A percentile compares a stretch with the other conserved stretches of the same genome.
Conservation (phyloP, 352 stramenopile species). For the Peronosclerospora sorghi region DNA sequence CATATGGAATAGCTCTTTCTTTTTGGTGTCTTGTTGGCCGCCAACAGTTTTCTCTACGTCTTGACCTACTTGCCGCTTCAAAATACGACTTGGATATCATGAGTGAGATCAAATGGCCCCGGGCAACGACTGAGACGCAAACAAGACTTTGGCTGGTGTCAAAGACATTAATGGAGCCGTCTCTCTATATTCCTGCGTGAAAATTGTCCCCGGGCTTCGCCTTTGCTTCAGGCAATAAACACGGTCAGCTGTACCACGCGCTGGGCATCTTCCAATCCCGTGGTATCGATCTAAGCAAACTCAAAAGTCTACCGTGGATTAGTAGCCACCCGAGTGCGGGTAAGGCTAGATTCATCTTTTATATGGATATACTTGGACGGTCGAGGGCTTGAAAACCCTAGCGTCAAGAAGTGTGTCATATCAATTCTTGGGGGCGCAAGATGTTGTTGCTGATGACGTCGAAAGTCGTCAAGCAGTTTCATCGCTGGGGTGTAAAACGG, state of each 20-base stretch:
- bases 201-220: conserved; percentile 72
- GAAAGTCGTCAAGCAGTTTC: conserved; percentile 35
- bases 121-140: conserved; percentile 19
- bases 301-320: conserved; percentile 55
- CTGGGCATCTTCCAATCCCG: conserved; percentile 51
- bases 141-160: conserved; percentile 89
- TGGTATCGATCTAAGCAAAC: conserved; percentile 61
- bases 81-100: conserved; percentile 62
- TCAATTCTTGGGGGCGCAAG: too few relatives aligned
- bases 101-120: conserved; percentile 45
- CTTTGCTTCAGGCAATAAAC: conserved; percentile 52
- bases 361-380: conserved; percentile 61
- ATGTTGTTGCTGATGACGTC: conserved; percentile 32
- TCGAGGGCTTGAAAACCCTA: too few relatives aligned
- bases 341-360: conserved; percentile 72
- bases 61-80: conserved; percentile 95
- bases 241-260: conserved; percentile 48
- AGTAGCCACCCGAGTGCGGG: conserved; percentile 17
- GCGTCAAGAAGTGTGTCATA: too few relatives aligned
- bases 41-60: conserved; percentile 96
- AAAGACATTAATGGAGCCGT: conserved; percentile 30
- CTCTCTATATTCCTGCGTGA: conserved; percentile 25
- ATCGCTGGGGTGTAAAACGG: conserved; percentile 35
- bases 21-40: conserved; percentile 91
- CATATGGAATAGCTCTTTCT: conserved; percentile 81